Base-by-base conservation (phyloP, 371 early-diverging fungal genomes). In the Synchytrium microbalum region DNA sequence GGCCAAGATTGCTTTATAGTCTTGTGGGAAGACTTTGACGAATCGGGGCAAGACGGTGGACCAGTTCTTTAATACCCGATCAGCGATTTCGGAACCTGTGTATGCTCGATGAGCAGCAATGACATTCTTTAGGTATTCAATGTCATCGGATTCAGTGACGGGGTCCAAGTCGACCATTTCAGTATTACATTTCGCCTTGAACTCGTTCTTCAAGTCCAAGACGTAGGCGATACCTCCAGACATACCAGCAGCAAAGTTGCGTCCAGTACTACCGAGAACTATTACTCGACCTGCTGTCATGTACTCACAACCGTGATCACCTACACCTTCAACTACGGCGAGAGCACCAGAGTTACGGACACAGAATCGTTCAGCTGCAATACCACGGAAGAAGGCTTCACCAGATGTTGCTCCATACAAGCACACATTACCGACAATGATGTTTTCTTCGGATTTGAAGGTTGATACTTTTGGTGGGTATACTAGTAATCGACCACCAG, bases 251-350 rank as follows among this genome's bases (percentile, higher is more conserved):
- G 93, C 95, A 79, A 95, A 93, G 81, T 95, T 95, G 68, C 91
- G 86, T 8, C 95, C 95, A 16, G 88, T 88, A 33, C 67, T 62
- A 60, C 93, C 95, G 1, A 95, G 79, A 54, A 93, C 84, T 46
- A 95, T 81, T 30, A 87, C 88, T 23, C 90, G 82, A 46, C 94
- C 95, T 32, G 93, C 95, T 14, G 95, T 95, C 95, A 95, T 95
- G 82, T 97, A 97, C 79, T 97, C 98, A 78, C 95, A 95, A 57
- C 96, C 98, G 73, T 97, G 98, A 77, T 97, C 98, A 63, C 98
- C 96, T 5, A 90, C 88, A 65, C 98, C 98, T 79, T 97, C 98
- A 61, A 92, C 90, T 2, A 97, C 95, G 38, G 95, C 94, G 58
- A 75, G 75, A 19, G 96, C 98, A 64, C 98, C 98, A 3, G 94